Percentiles rank a stretch among this genome's conserved stretches.
phyloP scores from a whole-genome alignment of 148 eudicot species.

The Talinum fruticosum region DNA sequence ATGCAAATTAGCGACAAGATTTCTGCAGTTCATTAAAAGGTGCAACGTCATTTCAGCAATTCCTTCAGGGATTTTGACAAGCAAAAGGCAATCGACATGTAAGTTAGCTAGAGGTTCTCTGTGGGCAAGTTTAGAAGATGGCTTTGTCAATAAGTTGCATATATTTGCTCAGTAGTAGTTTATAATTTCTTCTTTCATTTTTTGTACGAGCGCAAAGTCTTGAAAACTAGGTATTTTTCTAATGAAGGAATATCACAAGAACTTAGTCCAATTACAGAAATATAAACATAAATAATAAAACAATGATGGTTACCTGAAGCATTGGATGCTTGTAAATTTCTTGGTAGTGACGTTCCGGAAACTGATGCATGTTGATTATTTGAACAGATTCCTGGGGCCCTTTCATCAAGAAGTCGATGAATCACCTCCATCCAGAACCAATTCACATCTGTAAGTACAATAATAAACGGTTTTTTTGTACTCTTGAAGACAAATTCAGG shows the following conservation, averaged over 20 bases:
- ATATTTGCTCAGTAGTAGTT: not conserved
- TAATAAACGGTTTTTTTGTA: not conserved
- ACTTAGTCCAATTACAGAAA: not conserved
- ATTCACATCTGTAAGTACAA: not conserved
- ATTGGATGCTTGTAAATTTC: not conserved
- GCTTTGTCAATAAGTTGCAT: not conserved
- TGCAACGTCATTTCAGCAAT: not conserved
- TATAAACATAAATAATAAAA: too few relatives aligned
- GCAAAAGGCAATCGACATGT: constrained; percentile 4
- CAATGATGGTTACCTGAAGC: not conserved
- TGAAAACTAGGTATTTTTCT: not conserved
- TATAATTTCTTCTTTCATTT: too few relatives aligned
- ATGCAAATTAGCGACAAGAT: not conserved
- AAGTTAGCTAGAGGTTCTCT: not conserved
- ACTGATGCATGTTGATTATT: not conserved
- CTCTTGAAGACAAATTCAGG: not conserved
- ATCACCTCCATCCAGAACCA: not conserved
- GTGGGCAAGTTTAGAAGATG: not conserved
- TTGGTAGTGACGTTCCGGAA: not conserved
- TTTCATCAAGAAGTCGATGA: not conserved
- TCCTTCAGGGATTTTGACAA: not conserved
- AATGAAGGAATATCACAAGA: not conserved
- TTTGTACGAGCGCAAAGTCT: too few relatives aligned
- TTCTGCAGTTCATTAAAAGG: not conserved
- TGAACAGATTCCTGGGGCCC: constrained; percentile 4